phyloP scores from a whole-genome alignment of 2,329 filamentous ascomycete genomes.

The Fusarium acutatum region DNA sequence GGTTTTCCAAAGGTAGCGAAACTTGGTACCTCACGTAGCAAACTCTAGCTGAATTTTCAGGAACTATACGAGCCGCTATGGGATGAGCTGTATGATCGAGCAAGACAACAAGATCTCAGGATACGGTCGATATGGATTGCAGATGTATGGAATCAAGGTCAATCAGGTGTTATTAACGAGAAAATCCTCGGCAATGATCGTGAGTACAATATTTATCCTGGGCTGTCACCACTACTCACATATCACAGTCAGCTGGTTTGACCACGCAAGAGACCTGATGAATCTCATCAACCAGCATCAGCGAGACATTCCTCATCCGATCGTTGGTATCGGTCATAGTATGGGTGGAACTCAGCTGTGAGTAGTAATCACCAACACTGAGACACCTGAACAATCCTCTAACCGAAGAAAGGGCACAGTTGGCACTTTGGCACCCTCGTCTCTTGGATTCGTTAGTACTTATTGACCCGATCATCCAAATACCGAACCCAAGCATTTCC shows the following conservation, averaged over 20 bases:
- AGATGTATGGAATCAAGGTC: neutral
- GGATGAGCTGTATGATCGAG: neutral
- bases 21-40: rapidly evolving
- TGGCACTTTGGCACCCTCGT: neutral
- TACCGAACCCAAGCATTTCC: neutral
- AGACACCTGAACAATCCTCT: rapidly evolving
- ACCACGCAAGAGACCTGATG: neutral
- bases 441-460: neutral
- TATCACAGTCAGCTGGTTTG: neutral
- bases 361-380: rapidly evolving
- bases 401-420: neutral
- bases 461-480: neutral
- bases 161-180: neutral
- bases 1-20: neutral
- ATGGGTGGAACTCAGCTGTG: neutral
- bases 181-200: neutral
- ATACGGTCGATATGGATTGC: neutral
- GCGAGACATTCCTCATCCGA: neutral
- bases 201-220: rapidly evolving
- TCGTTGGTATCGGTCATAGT: neutral
- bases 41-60: neutral
- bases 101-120: neutral
- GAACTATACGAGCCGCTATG: neutral
- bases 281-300: neutral
- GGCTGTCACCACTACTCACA: rapidly evolving